Evolutionary conservation across 495 filamentous ascomycete genomes (phyloP), one percentile per base, ranked within the genome.

Genomic region (Aspergillus affinis): DNA sequence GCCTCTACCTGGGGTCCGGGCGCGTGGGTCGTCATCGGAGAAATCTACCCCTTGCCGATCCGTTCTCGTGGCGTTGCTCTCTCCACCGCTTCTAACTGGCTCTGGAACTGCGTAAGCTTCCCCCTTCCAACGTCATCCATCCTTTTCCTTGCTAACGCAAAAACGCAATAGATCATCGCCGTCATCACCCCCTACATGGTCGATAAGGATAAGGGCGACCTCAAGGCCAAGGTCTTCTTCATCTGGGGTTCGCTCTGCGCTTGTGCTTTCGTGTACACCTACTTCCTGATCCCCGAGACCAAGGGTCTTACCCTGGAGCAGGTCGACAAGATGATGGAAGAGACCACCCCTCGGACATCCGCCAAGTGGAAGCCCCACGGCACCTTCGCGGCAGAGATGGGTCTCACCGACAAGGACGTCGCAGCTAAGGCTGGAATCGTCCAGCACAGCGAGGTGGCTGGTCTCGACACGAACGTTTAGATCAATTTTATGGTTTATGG

Each of bases 261-360:
- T 59, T 66, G 76, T 59, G 85, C 82, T 58, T 81, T 89, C 59
- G 62, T 90, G 66, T 93, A 88, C 80, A 84, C 90, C 47, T 93
- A 88, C 82, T 88, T 90, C 83, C 80, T 93, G 47, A 82, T 94
- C 48, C 88, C 88, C 54, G 90, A 93, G 82, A 93, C 90, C 72
- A 93, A 92, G 84, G 90, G 90, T 60, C 81, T 95, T 19, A 87
- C 89, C 18, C 88, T 94, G 50, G 91, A 95, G 78, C 90, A 95
- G 72, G 88, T 95, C 66, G 91, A 94, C 78, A 84, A 85, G 75
- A 92, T 93, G 91, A 83, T 95, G 80, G 90, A 92, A 76, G 90
- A 94, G 82, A 86, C 83, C 26, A 90, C 82, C 10, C 88, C 91
- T 13, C 81, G 88, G 17, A 89, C 85, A 21, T 92, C 89, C n/a